Base-by-base conservation (phyloP, 2,329 filamentous ascomycete genomes). In the Pseudogymnoascus sp. region DNA sequence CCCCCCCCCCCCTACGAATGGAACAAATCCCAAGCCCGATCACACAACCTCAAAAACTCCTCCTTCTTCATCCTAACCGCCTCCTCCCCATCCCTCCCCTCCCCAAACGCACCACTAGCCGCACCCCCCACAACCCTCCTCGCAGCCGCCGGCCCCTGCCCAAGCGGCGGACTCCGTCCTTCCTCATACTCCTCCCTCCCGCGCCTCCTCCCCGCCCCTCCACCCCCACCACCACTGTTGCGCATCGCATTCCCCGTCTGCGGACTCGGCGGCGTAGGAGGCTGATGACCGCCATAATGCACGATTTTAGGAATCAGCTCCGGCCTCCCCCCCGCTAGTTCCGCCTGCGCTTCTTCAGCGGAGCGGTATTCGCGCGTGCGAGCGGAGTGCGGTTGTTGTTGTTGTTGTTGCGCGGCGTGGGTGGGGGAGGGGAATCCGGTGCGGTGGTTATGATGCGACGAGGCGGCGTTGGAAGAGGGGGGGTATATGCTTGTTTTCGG, bases 1-100 rank as follows among this genome's bases (percentile, higher is more conserved):
- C n/a, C 14, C n/a, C n/a, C 33, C 3, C n/a, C 12, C 5, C 28
- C 28, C 7, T 33, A 97, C 66, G 92, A 96, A 79, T 97, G 94
- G 76, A 97, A 96, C 28, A 99, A 77, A 77, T 99, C 94, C 94
- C 94, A 99, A 7, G 94, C 94, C 71, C 91, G 82, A 69, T 91
- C 86, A 74, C 93, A 97, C 60, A 97, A 78, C 63, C 84, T 80
- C 67, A 99, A 79, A 72, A 99, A 99, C 74, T 96, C 91, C 47
- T 96, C 92, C 73, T 92, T 92, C 84, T 97, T 97, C 72, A 84
- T 87, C 69, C 85, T 82, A 74, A 91, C 88, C 5, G 87, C 91
- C 69, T 94, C 92, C 6, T 90, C 91, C 68, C 86, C 92, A 72
- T 94, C 92, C 65, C 90, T 82, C 38, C 90, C 90, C 63, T 90